Conservation (phyloP, 441 rosid species). For the Mallotus japonicus region DNA sequence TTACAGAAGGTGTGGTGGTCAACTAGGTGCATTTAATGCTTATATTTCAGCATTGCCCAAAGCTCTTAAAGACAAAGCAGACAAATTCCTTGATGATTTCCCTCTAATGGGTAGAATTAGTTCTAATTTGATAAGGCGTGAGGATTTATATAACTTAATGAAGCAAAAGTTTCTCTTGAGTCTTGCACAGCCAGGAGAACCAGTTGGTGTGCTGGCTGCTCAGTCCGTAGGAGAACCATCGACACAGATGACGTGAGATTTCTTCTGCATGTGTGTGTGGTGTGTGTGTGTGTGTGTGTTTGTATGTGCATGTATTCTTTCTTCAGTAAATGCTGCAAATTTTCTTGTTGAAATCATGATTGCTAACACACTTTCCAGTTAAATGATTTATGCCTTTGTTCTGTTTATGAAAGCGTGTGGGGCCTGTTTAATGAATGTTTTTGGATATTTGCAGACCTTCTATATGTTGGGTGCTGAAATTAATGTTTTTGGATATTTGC, state of each 20-base stretch:
- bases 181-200: conserved; percentile 99
- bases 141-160: conserved; percentile 61
- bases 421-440: neutral
- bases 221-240: conserved; percentile 99
- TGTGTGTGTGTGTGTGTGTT: neutral
- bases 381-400: conserved; percentile 3
- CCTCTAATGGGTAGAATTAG: conserved; percentile 39
- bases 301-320: conserved; percentile 16
- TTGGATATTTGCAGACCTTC: neutral
- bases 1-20: conserved; percentile 42
- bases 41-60: conserved; percentile 61
- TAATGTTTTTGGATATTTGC: neutral
- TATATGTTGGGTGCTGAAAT: neutral
- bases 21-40: conserved; percentile 43
- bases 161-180: conserved; percentile 72
- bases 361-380: neutral
- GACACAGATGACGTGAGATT: conserved; percentile 97
- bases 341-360: neutral
- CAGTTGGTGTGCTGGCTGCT: conserved; percentile 98
- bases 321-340: conserved; percentile 5
- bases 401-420: neutral
- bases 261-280: conserved; percentile 5
- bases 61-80: conserved; percentile 69
- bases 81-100: conserved; percentile 50
- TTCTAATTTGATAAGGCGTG: conserved; percentile 40